Conservation (phyloP, 164 flowering plant species). For the Macadamia tetraphylla region DNA sequence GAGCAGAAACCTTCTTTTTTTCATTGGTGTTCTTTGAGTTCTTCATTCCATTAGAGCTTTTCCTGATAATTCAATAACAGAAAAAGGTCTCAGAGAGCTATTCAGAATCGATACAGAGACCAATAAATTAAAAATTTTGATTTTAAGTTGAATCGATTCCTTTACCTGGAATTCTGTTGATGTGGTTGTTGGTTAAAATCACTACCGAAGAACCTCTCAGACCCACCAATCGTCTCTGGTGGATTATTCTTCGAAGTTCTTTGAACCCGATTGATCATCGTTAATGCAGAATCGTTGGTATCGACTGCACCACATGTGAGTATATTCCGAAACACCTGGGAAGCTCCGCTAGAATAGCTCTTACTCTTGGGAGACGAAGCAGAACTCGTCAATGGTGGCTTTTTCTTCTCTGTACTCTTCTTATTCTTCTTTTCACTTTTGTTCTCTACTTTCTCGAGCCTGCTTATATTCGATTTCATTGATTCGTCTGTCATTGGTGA, state of each 20-base stretch:
- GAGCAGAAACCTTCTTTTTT: conserved; percentile 23
- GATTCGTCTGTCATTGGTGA: conserved; percentile 38
- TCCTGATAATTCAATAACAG: conserved; percentile 21
- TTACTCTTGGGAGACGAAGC: conserved; percentile 18
- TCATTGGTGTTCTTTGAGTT: conserved; percentile 22
- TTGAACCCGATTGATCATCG: conserved; percentile 11
- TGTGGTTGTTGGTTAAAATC: conserved; percentile 20
- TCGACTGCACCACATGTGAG: conserved; percentile 45
- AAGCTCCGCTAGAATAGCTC: conserved; percentile 30
- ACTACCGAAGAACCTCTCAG: conserved; percentile 24
- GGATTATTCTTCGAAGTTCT: conserved; percentile 10
- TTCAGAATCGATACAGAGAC: neutral
- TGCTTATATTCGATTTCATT: conserved; percentile 12
- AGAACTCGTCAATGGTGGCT: neutral
- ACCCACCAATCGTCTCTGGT: conserved; percentile 27
- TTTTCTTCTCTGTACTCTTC: neutral
- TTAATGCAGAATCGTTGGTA: conserved; percentile 39
- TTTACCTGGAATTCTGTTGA: conserved; percentile 23
- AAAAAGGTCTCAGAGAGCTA: neutral
- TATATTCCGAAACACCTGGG: conserved; percentile 39
- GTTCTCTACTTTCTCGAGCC: neutral
- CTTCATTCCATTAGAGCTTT: conserved; percentile 26
- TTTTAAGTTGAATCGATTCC: too few relatives aligned
- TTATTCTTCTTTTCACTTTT: too few relatives aligned
- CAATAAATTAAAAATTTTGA: neutral